Evolutionary conservation across 140 eudicot species (phyloP), one percentile per base, ranked within the genome.

Genomic region (Flaveria floridana): DNA sequence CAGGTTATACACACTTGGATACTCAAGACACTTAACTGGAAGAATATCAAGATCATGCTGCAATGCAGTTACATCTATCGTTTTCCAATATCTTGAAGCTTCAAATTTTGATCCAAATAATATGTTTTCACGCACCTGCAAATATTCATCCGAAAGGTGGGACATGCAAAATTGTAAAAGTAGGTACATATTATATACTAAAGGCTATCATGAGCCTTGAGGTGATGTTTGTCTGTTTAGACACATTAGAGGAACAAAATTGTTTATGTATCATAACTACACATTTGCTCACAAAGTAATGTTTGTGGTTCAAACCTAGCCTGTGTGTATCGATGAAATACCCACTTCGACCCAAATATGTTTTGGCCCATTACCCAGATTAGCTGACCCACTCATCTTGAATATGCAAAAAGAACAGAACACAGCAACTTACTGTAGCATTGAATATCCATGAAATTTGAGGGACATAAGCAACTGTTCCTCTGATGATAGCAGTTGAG

Each of bases 391-490:
- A 13, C 48, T 15, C 65, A 52, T 28, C 28, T 18, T 34, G 12
- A 18, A 74, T 10, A 63, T 56, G 51, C 26, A 51, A 41, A 50
- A 71, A 62, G 34, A 81, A 23, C 3, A 63, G 4, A 52, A 72
- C 20, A 28, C 16, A 26, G 30, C 13, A 68, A 28, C 98, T 82
- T 82, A 93, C 97, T 50, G 99, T 90, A 64, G 99, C 96, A 84
- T 93, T 93, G 77, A 90, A 93, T 52, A 93, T 93, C 97, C 99
- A 93, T 13, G 99, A 93, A 86, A 93, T 73, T 84, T 93, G 99
- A 42, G 99, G 96, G 61, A 93, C 96, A 79, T 85, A 93, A 67
- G 99, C 97, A 80, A 83, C 86, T 0, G 86, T 82, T 82, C 99
- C 99, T 85, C 99, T 86, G 56, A 90, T 82, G 68, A 87, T 82